A percentile compares a stretch with the other conserved stretches of the same genome.
phyloP scores from a whole-genome alignment of 345 rosid species.

The Bruguiera parviflora region DNA sequence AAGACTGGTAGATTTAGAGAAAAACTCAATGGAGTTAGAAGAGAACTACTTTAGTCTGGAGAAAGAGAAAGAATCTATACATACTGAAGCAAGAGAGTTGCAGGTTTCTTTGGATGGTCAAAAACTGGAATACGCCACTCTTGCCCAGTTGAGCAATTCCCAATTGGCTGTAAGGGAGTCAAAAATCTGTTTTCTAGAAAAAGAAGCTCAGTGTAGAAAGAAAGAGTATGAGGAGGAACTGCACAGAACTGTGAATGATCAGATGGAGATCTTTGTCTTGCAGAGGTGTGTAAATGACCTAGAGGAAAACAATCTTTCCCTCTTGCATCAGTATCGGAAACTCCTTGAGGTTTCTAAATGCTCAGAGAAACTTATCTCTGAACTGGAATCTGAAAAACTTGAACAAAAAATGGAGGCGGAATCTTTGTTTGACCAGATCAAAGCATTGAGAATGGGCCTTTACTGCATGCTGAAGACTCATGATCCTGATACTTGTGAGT shows the following conservation, averaged over 20 bases:
- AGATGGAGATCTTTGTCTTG: slow-evolving; percentile 66
- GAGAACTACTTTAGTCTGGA: slow-evolving; percentile 44
- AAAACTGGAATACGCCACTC: slow-evolving; percentile 49
- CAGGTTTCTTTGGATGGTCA: slow-evolving; percentile 43
- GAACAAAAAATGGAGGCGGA: slow-evolving; percentile 52
- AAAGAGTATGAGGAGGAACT: slow-evolving; percentile 63
- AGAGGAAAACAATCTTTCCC: slow-evolving; percentile 54
- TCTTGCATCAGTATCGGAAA: slow-evolving; percentile 49
- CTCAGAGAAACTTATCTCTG: slow-evolving; percentile 56
- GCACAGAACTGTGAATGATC: slow-evolving; percentile 52
- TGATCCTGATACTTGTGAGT: slow-evolving; percentile 34
- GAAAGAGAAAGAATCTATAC: slow-evolving; percentile 52
- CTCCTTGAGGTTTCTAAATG: slow-evolving; percentile 51
- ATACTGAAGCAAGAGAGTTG: slow-evolving; percentile 52
- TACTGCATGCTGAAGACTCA: slow-evolving; percentile 49
- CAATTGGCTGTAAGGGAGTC: slow-evolving; percentile 52
- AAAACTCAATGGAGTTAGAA: slow-evolving; percentile 44
- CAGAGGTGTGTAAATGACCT: slow-evolving; percentile 58
- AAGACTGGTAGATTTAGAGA: slow-evolving; percentile 54
- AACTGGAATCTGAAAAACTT: slow-evolving; percentile 49
- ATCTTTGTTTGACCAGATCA: slow-evolving; percentile 48
- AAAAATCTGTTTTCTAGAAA: slow-evolving; percentile 49
- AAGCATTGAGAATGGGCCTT: slow-evolving; percentile 50
- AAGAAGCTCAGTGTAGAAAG: slow-evolving; percentile 51
- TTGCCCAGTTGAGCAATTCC: slow-evolving; percentile 40